These are phyloP conservation scores for Edaphochlamys debaryana DNA, from an alignment of 139 green algal genomes.

Conservation along the genomic window DNA sequence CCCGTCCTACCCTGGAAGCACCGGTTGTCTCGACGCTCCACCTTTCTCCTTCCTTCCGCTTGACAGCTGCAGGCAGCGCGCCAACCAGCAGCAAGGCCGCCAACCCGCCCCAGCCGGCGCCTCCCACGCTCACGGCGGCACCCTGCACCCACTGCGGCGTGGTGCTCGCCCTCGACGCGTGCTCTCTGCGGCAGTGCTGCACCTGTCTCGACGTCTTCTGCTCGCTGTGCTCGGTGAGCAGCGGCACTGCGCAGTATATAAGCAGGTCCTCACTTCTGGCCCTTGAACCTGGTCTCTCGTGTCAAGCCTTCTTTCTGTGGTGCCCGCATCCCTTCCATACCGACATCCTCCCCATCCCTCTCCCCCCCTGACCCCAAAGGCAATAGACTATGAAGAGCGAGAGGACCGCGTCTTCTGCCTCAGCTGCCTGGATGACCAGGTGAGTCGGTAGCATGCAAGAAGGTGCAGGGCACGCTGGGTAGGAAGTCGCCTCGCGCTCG, in stretches of 20 bases:
- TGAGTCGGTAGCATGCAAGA: background rate
- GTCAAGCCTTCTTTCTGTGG: too few relatives aligned
- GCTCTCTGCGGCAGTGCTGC: slow-evolving; percentile 31
- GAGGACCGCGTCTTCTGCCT: slow-evolving; percentile 40
- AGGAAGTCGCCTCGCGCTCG: too few relatives aligned
- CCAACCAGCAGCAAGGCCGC: background rate
- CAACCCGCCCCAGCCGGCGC: background rate
- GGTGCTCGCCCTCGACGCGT: slow-evolving; percentile 20
- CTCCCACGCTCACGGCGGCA: background rate
- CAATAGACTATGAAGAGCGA: slow-evolving; percentile 28
- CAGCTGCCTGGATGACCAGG: slow-evolving; percentile 38
- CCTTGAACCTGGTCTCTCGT: too few relatives aligned
- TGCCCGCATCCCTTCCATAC: too few relatives aligned
- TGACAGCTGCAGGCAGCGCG: background rate
- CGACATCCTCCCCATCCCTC: too few relatives aligned
- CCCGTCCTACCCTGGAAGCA: background rate
- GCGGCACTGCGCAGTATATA: too few relatives aligned
- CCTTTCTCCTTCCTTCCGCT: background rate
- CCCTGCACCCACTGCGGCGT: slow-evolving; percentile 37
- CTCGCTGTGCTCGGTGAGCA: slow-evolving; percentile 19
- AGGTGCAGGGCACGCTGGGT: too few relatives aligned
- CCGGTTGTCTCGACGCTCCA: background rate
- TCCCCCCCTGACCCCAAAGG: too few relatives aligned
- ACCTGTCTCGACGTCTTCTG: slow-evolving; percentile 34
- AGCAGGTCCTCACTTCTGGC: too few relatives aligned